A percentile compares a stretch with the other conserved stretches of the same genome.
These are phyloP conservation scores for Yarrowia bubula DNA, from an alignment of 805 yeast genomes.

Conservation along the genomic window DNA sequence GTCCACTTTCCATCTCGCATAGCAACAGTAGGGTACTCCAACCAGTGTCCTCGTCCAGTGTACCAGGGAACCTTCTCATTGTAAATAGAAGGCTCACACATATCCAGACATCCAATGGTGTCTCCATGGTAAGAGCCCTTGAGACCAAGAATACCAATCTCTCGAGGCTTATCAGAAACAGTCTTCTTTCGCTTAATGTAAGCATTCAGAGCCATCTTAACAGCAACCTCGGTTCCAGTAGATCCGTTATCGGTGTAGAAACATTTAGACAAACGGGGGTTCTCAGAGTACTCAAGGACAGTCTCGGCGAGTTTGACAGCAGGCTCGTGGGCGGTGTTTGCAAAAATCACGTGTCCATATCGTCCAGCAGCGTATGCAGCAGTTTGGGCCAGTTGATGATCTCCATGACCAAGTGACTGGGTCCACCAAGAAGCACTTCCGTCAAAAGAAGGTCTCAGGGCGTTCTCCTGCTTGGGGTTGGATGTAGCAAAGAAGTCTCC, in stretches of 20 bases:
- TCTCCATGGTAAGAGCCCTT: constrained; percentile 36
- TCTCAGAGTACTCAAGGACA: constrained; percentile 28
- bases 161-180: constrained; percentile 27
- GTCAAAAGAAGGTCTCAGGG: constrained; percentile 31
- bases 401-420: constrained; percentile 35
- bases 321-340: constrained; percentile 34
- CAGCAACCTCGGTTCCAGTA: constrained; percentile 36
- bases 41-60: constrained; percentile 33
- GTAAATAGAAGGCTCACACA: constrained; percentile 34
- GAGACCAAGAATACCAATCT: constrained; percentile 32
- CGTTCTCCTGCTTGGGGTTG: not conserved
- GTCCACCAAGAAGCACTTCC: constrained; percentile 38
- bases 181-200: constrained; percentile 17
- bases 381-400: constrained; percentile 32
- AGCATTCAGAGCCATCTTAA: constrained; percentile 35
- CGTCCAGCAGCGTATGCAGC: constrained; percentile 36
- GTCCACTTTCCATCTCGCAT: constrained; percentile 32
- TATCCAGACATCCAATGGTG: constrained; percentile 35
- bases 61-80: constrained; percentile 35
- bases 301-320: constrained; percentile 33
- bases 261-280: constrained; percentile 31
- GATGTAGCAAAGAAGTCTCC: constrained; percentile 32
- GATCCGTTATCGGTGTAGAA: constrained; percentile 37
- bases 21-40: constrained; percentile 33
- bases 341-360: constrained; percentile 36